Evolutionary conservation across 352 stramenopile species (phyloP).

Genomic region (Pythium biforme): DNA sequence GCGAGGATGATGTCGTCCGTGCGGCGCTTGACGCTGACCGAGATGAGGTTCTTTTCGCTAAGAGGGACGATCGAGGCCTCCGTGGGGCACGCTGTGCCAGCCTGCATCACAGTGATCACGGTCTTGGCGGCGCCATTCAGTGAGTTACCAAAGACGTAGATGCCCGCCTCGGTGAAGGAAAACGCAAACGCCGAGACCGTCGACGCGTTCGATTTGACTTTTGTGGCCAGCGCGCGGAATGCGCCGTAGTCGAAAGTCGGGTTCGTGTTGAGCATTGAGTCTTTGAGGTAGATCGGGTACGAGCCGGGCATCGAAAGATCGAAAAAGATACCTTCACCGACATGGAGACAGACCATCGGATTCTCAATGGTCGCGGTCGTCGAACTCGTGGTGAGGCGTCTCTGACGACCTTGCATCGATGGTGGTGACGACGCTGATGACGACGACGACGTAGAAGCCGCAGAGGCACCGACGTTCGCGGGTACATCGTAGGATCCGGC

Average conservation of each 20-base stretch:
- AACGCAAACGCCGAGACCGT: constrained; percentile 84
- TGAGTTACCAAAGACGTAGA: constrained; percentile 89
- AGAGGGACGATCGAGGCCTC: constrained; percentile 82
- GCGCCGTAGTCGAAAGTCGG: constrained; percentile 88
- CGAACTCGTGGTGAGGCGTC: constrained; percentile 20
- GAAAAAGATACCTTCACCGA: constrained; percentile 87
- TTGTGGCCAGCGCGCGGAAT: constrained; percentile 73
- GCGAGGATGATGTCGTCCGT: constrained; percentile 82
- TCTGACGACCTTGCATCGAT: background rate
- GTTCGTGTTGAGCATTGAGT: constrained; percentile 95
- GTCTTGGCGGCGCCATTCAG: constrained; percentile 62
- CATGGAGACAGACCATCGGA: constrained; percentile 84
- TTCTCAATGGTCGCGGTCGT: constrained; percentile 50
- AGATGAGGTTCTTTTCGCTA: constrained; percentile 86
- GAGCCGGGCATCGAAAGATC: constrained; percentile 72
- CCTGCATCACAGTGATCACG: constrained; percentile 84
- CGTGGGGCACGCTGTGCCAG: constrained; percentile 67
- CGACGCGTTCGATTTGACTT: constrained; percentile 55
- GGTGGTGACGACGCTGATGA: background rate
- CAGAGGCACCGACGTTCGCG: background rate
- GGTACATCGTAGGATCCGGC: constrained; percentile 64
- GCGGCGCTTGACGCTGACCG: constrained; percentile 72
- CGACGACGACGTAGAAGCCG: constrained; percentile 6
- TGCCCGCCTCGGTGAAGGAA: constrained; percentile 79
- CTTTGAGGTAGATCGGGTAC: constrained; percentile 93